A percentile compares a stretch with the other conserved stretches of the same genome.
Evolutionary conservation across 352 stramenopile genomes (phyloP).

Genomic region (Pythium grandisporangium): DNA sequence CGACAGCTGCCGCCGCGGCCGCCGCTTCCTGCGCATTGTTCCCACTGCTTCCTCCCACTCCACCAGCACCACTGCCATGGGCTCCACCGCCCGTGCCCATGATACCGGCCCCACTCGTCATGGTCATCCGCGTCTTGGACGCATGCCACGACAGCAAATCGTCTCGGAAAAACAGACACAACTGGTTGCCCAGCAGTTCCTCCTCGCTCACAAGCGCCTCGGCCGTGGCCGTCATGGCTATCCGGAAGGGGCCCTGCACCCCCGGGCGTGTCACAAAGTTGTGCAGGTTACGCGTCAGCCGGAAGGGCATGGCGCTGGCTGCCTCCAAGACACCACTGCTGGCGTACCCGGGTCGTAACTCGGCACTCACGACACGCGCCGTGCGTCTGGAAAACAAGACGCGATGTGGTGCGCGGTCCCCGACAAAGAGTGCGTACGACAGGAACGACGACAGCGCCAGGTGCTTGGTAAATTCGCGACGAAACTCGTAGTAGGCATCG

Average conservation of each 20-base stretch:
- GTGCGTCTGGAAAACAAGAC: conserved; percentile 76
- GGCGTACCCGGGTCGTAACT: conserved; percentile 77
- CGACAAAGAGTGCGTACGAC: conserved; percentile 79
- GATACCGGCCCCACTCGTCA: too few species aligned
- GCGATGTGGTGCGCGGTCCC: conserved; percentile 76
- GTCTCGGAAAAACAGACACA: conserved; percentile 86
- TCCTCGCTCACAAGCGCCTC: conserved; percentile 79
- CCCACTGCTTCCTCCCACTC: too few species aligned
- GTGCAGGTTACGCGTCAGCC: conserved; percentile 83
- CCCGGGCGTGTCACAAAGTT: conserved; percentile 81
- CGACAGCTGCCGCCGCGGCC: conserved; percentile 13
- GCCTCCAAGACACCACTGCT: conserved; percentile 76
- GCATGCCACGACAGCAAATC: conserved; percentile 83
- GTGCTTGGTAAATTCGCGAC: conserved; percentile 83
- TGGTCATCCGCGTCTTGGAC: conserved; percentile 66
- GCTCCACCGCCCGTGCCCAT: too few species aligned
- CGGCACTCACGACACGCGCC: conserved; percentile 73
- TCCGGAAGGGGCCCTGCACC: conserved; percentile 80
- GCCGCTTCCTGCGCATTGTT: conserved; percentile 9
- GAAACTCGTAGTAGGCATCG: conserved; percentile 83
- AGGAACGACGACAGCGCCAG: conserved; percentile 78
- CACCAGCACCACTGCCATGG: too few species aligned
- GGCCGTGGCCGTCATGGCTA: conserved; percentile 71
- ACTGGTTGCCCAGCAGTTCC: conserved; percentile 77
- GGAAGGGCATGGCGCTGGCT: conserved; percentile 82